phyloP scores from a whole-genome alignment of 1,284 basidiomycete genomes.

The Cryptococcus sp. region DNA sequence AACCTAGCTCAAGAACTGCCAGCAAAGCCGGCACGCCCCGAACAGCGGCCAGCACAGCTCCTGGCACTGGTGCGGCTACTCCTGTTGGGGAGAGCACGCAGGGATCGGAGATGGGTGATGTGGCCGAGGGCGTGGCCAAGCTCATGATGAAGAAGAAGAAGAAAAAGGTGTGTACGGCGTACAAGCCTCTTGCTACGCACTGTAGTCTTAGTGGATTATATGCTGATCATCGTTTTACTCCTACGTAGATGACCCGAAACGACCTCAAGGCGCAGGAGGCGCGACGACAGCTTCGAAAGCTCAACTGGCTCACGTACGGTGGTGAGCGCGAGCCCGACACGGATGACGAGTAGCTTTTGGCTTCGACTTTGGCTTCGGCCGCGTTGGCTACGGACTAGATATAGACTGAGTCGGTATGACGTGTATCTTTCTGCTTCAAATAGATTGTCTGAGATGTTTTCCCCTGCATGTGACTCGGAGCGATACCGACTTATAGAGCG shows the following conservation, averaged over 20 bases:
- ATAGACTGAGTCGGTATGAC: neutral
- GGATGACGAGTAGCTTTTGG: constrained; percentile 24
- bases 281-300: constrained; percentile 72
- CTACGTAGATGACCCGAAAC: constrained; percentile 69
- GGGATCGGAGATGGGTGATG: constrained; percentile 54
- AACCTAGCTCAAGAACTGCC: constrained; percentile 40
- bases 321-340: constrained; percentile 56
- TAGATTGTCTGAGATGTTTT: neutral
- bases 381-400: neutral
- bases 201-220: neutral
- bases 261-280: constrained; percentile 86
- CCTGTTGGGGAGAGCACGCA: constrained; percentile 43
- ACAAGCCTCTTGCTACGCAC: neutral
- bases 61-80: constrained; percentile 51
- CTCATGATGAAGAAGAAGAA: constrained; percentile 61
- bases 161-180: constrained; percentile 70
- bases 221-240: neutral
- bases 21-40: constrained; percentile 50
- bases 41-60: constrained; percentile 45
- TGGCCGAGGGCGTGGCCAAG: constrained; percentile 47
- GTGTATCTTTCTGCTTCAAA: neutral
- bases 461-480: neutral
- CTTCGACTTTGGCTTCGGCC: no score
- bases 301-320: constrained; percentile 81
- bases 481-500: no score